A percentile compares a stretch with the other conserved stretches of the same genome.
These are phyloP conservation scores for Mycena metata DNA, from an alignment of 768 basidiomycete species.

Conservation along the genomic window DNA sequence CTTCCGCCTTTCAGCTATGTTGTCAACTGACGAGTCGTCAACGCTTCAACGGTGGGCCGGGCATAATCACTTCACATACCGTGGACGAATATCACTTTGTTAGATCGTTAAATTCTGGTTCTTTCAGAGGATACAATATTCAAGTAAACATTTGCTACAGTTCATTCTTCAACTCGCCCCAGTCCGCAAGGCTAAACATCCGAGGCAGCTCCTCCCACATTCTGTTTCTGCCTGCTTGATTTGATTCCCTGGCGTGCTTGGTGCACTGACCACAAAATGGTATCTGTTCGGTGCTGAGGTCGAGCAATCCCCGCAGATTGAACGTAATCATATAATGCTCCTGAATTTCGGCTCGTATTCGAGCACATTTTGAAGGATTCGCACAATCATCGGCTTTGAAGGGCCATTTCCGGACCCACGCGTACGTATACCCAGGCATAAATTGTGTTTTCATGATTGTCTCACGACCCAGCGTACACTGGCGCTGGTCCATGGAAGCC, in stretches of 20 bases:
- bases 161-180: slow-evolving; percentile 24
- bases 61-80: too few species aligned
- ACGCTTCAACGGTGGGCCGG: too few species aligned
- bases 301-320: background rate
- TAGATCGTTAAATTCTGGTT: too few species aligned
- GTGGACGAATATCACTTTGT: too few species aligned
- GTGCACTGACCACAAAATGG: slow-evolving; percentile 4
- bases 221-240: slow-evolving; percentile 5
- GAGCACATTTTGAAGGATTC: background rate
- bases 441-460: slow-evolving; percentile 4
- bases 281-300: background rate
- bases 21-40: too few species aligned
- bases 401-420: slow-evolving; percentile 12
- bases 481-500: slow-evolving; percentile 5
- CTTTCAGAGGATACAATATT: too few species aligned
- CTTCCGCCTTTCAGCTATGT: too few species aligned
- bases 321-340: background rate
- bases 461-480: slow-evolving; percentile 7
- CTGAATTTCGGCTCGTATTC: too few species aligned
- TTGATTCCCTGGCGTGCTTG: background rate
- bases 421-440: background rate
- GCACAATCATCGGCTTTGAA: background rate
- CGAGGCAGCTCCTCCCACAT: slow-evolving; percentile 19
- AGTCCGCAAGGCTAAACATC: slow-evolving; percentile 12
- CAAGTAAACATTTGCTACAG: background rate